Evolutionary conservation across 2,329 filamentous ascomycete species (phyloP).

Genomic region (Thelonectria discophora): DNA sequence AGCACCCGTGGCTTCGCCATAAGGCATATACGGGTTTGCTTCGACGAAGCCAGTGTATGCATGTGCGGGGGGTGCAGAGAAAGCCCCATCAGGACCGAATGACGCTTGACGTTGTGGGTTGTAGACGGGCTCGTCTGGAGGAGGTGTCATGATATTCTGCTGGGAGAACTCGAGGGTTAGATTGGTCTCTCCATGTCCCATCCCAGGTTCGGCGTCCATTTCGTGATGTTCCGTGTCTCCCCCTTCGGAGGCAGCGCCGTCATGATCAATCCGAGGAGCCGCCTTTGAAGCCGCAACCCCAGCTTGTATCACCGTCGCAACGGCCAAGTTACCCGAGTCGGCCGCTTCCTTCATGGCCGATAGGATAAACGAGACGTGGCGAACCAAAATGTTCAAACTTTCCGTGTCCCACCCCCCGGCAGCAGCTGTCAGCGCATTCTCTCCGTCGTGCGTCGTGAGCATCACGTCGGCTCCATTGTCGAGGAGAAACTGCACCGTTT

Average conservation of each 20-base stretch:
- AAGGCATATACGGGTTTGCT: background rate
- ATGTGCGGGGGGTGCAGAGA: background rate
- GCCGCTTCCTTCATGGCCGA: background rate
- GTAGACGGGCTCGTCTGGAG: background rate
- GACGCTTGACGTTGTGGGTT: background rate
- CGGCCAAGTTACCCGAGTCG: background rate
- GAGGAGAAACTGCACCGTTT: background rate
- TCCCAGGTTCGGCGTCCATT: background rate
- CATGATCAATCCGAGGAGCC: too few relatives aligned
- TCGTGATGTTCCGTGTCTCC: background rate
- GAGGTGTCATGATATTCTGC: background rate
- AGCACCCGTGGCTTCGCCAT: background rate
- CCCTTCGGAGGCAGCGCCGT: too few relatives aligned
- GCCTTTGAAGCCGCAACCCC: background rate
- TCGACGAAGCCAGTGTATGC: background rate
- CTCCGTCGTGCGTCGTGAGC: background rate
- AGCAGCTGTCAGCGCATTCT: background rate
- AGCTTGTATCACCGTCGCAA: background rate
- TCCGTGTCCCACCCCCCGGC: background rate
- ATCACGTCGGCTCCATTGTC: slow-evolving; percentile 1
- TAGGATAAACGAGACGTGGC: background rate
- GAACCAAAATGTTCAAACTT: background rate
- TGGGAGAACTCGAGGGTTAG: background rate
- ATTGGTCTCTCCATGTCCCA: background rate
- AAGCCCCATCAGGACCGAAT: background rate